Base-by-base conservation (phyloP, 1,139 yeast species). In the Zygosaccharomyces pseudobailii region DNA sequence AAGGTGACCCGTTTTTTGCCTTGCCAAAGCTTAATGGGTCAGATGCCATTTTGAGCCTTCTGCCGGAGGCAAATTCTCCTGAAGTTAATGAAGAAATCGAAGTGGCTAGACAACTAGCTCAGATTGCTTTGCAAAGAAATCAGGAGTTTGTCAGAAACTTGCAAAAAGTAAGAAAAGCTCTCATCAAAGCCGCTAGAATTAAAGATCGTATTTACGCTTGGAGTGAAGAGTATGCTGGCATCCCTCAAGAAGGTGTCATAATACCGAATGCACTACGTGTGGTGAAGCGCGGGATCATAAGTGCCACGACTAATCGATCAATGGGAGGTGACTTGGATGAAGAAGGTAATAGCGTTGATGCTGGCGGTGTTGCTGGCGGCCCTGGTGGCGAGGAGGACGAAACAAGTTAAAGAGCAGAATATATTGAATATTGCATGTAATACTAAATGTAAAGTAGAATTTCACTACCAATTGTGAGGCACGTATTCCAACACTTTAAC, bases 111-210 rank as follows among this genome's bases (percentile, higher is more conserved):
- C 87, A 83, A 61, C 65, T 82, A 48, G 74, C 84, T 3, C 88
- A 83, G 55, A 79, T 84, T 40, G 86, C 86, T 0, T 69, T 88
- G 43, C 97, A 92, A 68, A 76, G 97, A 62, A 88, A 88, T 59
- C 90, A 87, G 63, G 97, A 92, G 66, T 90, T 85, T 63, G 84
- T 89, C 47, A 77, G 94, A 59, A 86, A 89, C 54, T 72, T 92
- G 63, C 72, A 79, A 22, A 78, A 74, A 36, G 77, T 92, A 40
- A 75, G 97, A 55, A 76, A 76, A 58, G 94, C 90, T 1, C 71
- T 90, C 23, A 80, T 86, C 32, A 76, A 87, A 55, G 92, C 96
- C 0, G 88, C 86, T 57, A 71, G 92, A 50, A 75, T 85, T 55
- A 84, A 86, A 57, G 76, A 75, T 44, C 79, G 82, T 55, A 76